phyloP scores from a whole-genome alignment of 257 asterid species.

The Paulownia fortunei region DNA sequence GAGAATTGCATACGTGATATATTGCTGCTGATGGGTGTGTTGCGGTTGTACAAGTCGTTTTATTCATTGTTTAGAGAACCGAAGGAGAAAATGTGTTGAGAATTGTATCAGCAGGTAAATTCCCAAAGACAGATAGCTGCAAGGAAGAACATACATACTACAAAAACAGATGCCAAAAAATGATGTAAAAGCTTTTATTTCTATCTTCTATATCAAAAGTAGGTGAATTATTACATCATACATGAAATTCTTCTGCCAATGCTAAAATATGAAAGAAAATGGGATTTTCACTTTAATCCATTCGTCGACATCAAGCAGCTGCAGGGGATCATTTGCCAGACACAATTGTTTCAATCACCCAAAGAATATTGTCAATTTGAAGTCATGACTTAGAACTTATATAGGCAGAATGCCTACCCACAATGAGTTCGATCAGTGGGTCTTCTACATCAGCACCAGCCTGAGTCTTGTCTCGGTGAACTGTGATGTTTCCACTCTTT shows the following conservation, averaged over 20 bases:
- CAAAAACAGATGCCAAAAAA: not conserved
- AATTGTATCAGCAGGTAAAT: not conserved
- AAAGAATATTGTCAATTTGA: not conserved
- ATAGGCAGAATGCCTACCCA: conserved; percentile 69
- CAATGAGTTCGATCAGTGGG: conserved; percentile 68
- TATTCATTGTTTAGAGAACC: not conserved
- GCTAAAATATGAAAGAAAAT: not conserved
- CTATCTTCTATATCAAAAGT: not conserved
- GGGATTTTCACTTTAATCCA: not conserved
- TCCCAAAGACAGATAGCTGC: not conserved
- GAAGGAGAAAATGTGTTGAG: not conserved
- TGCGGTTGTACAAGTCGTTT: not conserved
- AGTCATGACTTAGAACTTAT: conserved; percentile 36
- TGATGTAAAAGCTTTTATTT: not conserved
- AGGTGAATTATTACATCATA: not conserved
- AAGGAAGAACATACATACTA: not conserved
- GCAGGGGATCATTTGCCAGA: conserved; percentile 3
- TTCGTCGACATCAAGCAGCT: not conserved
- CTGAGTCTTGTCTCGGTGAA: conserved; percentile 60
- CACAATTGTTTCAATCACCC: not conserved
- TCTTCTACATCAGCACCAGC: conserved; percentile 71
- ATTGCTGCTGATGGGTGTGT: no score
- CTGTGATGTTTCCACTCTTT: conserved; percentile 52
- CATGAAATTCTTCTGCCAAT: not conserved
- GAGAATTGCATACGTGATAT: no score